Conservation (phyloP, 163 green algal genomes). For the Scenedesmus sp. region DNA sequence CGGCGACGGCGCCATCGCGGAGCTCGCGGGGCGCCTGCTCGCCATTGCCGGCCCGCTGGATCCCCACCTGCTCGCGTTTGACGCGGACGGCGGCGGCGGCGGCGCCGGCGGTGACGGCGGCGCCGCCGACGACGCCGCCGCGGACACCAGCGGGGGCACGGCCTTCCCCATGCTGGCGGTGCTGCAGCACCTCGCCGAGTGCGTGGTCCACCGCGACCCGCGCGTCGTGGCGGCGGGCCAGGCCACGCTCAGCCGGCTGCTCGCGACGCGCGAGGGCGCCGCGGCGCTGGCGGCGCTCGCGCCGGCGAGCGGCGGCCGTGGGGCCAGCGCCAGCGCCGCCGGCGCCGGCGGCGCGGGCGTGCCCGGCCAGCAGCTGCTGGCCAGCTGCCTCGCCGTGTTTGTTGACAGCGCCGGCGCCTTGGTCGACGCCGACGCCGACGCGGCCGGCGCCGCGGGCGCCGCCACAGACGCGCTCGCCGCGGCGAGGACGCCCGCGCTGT, state of each 20-base stretch:
- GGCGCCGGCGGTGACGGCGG: background rate
- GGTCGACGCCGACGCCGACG: no score
- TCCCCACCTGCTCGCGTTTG: conserved; percentile 25
- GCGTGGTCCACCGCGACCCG: conserved; percentile 19
- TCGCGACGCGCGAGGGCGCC: background rate
- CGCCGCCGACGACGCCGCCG: background rate
- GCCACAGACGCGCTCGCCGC: no score
- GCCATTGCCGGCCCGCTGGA: conserved; percentile 20
- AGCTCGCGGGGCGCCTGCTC: conserved; percentile 24
- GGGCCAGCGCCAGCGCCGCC: background rate
- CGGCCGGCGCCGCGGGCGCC: no score
- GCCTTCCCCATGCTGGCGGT: conserved; percentile 33
- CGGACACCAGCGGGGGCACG: background rate
- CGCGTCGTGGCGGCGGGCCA: conserved; percentile 23
- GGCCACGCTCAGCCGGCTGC: background rate
- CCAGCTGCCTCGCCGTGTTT: conserved; percentile 23
- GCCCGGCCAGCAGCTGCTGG: conserved; percentile 20
- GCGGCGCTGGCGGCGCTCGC: background rate
- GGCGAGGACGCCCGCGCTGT: no score
- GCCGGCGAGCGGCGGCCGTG: no score
- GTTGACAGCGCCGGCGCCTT: background rate
- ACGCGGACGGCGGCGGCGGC: background rate
- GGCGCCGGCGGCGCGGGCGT: background rate
- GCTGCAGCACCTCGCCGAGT: conserved; percentile 7
- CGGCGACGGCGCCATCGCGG: background rate